Evolutionary conservation across 2,329 filamentous ascomycete genomes (phyloP).

Genomic region (Pyricularia pennisetigena): DNA sequence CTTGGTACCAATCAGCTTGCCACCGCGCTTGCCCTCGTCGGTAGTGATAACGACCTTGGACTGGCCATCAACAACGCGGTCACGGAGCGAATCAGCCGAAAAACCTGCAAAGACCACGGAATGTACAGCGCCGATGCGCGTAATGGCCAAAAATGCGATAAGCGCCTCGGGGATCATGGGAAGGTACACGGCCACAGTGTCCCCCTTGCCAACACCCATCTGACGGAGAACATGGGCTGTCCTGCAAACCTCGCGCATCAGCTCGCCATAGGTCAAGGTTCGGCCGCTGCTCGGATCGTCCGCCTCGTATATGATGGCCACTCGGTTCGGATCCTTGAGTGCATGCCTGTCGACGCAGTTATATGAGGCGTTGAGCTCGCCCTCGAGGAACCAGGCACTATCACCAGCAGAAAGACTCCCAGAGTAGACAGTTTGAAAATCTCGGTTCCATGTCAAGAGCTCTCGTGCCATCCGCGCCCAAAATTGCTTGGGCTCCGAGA

Average conservation of each 20-base stretch:
- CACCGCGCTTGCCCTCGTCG: constrained; percentile 95
- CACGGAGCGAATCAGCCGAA: constrained; percentile 89
- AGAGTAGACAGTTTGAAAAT: constrained; percentile 81
- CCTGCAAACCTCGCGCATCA: constrained; percentile 83
- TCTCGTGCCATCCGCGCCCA: constrained; percentile 83
- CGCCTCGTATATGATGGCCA: constrained; percentile 97
- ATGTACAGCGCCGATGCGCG: constrained; percentile 89
- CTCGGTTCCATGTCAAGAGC: constrained; percentile 78
- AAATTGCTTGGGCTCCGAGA: constrained; percentile 80
- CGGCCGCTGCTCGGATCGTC: constrained; percentile 84
- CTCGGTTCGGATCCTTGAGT: constrained; percentile 84
- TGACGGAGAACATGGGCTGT: constrained; percentile 82
- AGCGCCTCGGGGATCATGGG: constrained; percentile 98
- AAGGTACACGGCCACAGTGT: constrained; percentile 93
- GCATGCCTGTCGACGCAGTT: constrained; percentile 97
- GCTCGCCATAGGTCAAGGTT: constrained; percentile 84
- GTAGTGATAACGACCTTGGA: constrained; percentile 94
- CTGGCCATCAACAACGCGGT: constrained; percentile 84
- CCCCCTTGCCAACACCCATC: constrained; percentile 94
- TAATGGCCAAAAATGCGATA: constrained; percentile 81
- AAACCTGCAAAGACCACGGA: constrained; percentile 98
- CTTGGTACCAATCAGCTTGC: constrained; percentile 96
- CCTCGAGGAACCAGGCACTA: constrained; percentile 90
- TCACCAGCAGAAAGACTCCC: constrained; percentile 74
- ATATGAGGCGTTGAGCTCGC: constrained; percentile 88